Base-by-base conservation (phyloP, 2,329 filamentous ascomycete genomes). In the Scorias spongiosa region DNA sequence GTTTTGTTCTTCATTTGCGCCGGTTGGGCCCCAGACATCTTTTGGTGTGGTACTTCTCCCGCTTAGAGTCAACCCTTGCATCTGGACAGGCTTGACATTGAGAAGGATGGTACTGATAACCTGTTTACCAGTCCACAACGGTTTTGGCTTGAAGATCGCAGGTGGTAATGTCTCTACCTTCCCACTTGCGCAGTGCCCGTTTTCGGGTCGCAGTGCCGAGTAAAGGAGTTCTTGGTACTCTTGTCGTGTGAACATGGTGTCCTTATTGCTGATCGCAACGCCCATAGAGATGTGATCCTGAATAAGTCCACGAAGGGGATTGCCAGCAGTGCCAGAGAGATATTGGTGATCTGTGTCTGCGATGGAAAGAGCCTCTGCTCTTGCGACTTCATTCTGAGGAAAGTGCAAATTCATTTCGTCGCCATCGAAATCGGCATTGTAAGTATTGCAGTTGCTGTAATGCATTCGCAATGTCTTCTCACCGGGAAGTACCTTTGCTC, bases 381-480 rank as follows among this genome's bases (percentile, higher is more conserved):
- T 76, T 12, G 91, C 91, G 51, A 96, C 72, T 60, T 96, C 93
- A 54, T 94, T 96, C 56, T 98, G 91, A 1, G 91, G 91, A 58
- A 98, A 96, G 65, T 98, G 91, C 88, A 98, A 93, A 63, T 98
- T 98, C 91, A 98, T 98, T 64, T 98, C 91, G 60, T 98, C 91
- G 63, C 91, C 91, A 58, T 98, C 93, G 59, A 98, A 98, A 72
- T 98, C 91, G 29, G 91, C 91, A 56, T 98, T 98, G 71, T 98
- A 98, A 0, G 91, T 95, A 59, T 98, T 98, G 63, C 91, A 96
- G 63, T 98, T 98, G 56, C 91, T 89, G 66, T 98, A 98, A 68
- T 98, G 91, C 89, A 98, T 96, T 52, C 91, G 87, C 60, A 98
- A 88, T 0, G 91, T 96, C 66, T 93, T 93, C 63, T 98, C 93